Base-by-base conservation (phyloP, 768 basidiomycete species). In the Pleurotus sapidus region DNA sequence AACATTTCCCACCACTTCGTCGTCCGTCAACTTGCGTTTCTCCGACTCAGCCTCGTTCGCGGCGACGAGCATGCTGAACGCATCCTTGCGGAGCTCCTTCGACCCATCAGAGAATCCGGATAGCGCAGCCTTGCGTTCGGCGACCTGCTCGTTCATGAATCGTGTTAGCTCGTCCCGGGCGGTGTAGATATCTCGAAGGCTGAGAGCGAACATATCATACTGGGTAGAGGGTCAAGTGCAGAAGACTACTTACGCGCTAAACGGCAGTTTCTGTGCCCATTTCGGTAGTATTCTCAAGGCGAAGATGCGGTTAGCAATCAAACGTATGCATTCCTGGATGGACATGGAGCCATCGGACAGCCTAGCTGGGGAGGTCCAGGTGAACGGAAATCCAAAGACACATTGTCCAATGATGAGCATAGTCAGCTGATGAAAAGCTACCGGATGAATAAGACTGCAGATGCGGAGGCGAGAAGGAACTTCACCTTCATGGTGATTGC, bases 1-100 rank as follows among this genome's bases (percentile, higher is more conserved):
- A 1, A 82, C 63, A 51, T 84, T 84, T 4, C 82, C 83, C 47
- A 82, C 79, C 55, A 81, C 56, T 58, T 80, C 77, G 7, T 69
- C 51, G 55, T 79, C 74, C 47, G 71, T 69, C 23, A 81, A 63
- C 55, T 71, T 65, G 34, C 70, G 66, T 59, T 80, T 81, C 1
- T 59, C 68, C 59, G 75, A 74, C 15, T 74, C 71, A 56, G 49
- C 40, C 42, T 80, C 77, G 58, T 78, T 80, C 0, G 79, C 77
- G 49, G 72, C 67, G 5, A 81, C 74, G 24, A 80, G 70, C 65
- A 74, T 67, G 4, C 74, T 77, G 57, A 80, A 79, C 1, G 65
- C 72, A 59, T 79, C 76, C 5, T 61, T 61, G 34, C 57, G 59
- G n/a, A 47, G 56, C 6, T 30, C 8, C 8, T 6, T 8, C 9